A percentile compares a stretch with the other conserved stretches of the same genome.
Conservation (phyloP, 441 rosid species). For the Metrosideros polymorpha region DNA sequence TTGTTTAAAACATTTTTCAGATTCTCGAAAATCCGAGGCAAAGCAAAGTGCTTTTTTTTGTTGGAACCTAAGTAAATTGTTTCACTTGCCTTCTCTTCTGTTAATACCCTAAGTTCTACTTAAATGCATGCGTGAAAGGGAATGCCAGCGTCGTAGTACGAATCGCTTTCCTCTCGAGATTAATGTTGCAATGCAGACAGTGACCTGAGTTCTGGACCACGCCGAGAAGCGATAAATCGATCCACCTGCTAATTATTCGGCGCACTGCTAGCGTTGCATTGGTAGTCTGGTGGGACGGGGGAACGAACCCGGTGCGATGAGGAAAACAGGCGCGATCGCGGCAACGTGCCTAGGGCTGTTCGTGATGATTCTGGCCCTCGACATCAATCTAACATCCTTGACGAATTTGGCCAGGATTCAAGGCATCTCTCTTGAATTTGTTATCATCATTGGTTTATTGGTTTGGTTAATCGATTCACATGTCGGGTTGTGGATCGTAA, state of each 20-base stretch:
- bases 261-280: not conserved
- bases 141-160: not conserved
- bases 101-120: not conserved
- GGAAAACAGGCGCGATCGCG: not conserved
- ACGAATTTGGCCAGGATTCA: not conserved
- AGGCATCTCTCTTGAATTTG: not conserved
- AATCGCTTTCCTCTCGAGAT: not conserved
- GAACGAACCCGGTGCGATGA: not conserved
- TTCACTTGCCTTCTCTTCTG: not conserved
- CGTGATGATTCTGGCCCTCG: not conserved
- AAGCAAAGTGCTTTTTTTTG: too few species aligned
- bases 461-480: not conserved
- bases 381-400: not conserved
- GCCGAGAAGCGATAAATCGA: not conserved
- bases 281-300: not conserved
- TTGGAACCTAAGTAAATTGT: too few species aligned
- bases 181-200: not conserved
- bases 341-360: not conserved
- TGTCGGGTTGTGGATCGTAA: fast-evolving
- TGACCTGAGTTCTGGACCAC: not conserved
- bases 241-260: not conserved
- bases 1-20: not conserved
- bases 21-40: not conserved
- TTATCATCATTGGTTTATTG: not conserved
- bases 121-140: not conserved